Evolutionary conservation across 2,329 filamentous ascomycete species (phyloP).

Genomic region (Albifimbria verrucaria): DNA sequence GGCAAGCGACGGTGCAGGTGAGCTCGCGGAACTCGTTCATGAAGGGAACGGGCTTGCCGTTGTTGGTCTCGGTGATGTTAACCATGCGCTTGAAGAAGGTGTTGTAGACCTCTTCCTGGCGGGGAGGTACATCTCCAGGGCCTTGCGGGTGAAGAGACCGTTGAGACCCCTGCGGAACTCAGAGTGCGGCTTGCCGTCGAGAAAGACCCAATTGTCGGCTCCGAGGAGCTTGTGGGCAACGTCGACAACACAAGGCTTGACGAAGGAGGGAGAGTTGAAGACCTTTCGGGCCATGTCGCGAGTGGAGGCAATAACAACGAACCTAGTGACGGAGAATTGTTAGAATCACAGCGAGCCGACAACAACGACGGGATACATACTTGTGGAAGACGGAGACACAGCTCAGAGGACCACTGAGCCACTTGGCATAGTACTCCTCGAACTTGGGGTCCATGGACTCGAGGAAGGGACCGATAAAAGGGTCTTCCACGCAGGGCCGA

Average conservation of each 20-base stretch:
- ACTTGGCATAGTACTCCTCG: slow-evolving; percentile 86
- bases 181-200: slow-evolving; percentile 91
- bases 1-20: slow-evolving; percentile 91
- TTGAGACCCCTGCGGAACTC: slow-evolving; percentile 98
- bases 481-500: slow-evolving; percentile 73
- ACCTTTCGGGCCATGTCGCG: slow-evolving; percentile 96
- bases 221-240: slow-evolving; percentile 90
- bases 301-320: slow-evolving; percentile 93
- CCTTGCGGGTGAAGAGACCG: slow-evolving; percentile 86
- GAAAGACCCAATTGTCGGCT: slow-evolving; percentile 91
- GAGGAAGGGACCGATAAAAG: slow-evolving; percentile 94
- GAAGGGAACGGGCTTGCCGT: slow-evolving; percentile 75
- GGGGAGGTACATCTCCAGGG: slow-evolving; percentile 82
- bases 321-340: slow-evolving; percentile 48
- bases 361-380: slow-evolving; percentile 45
- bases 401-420: slow-evolving; percentile 85
- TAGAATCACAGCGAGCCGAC: neutral
- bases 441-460: slow-evolving; percentile 91
- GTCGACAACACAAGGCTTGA: slow-evolving; percentile 96
- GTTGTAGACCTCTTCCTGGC: slow-evolving; percentile 89
- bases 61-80: slow-evolving; percentile 67
- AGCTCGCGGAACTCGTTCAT: slow-evolving; percentile 92
- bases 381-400: slow-evolving; percentile 99
- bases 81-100: slow-evolving; percentile 80
- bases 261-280: slow-evolving; percentile 87